These are phyloP conservation scores for Pseudogymnoascus sp. DNA, from an alignment of 2,329 filamentous ascomycete species.

Conservation along the genomic window DNA sequence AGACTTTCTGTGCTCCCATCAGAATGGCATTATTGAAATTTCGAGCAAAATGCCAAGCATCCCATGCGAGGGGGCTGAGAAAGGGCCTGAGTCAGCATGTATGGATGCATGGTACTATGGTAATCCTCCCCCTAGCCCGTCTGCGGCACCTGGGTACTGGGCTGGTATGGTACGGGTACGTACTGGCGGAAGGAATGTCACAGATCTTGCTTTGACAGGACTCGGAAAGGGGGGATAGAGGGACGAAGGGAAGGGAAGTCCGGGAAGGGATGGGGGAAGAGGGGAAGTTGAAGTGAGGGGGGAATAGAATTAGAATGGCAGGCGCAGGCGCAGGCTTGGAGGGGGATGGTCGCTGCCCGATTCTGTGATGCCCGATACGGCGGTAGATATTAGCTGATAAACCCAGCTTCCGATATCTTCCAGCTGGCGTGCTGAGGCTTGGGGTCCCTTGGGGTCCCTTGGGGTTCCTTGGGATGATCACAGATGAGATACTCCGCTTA, in stretches of 20 bases:
- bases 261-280: neutral
- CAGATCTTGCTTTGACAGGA: neutral
- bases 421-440: constrained; percentile 1
- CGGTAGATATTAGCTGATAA: neutral
- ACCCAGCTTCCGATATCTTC: constrained; percentile 2
- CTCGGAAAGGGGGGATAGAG: neutral
- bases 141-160: neutral
- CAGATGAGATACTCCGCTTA: constrained; percentile 1
- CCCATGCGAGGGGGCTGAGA: neutral
- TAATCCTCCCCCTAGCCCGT: neutral
- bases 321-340: too few relatives aligned
- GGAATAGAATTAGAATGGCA: neutral
- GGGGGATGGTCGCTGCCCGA: neutral
- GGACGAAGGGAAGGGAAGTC: neutral
- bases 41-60: neutral
- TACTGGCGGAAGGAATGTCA: neutral
- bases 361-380: constrained; percentile 2
- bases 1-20: neutral
- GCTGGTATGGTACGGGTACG: neutral
- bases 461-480: neutral
- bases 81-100: neutral
- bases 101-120: neutral
- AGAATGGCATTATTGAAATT: constrained; percentile 2
- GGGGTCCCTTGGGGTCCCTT: neutral
- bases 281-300: neutral